A percentile compares a stretch with the other conserved stretches of the same genome.
These are phyloP conservation scores for Skeletonema costatum DNA, from an alignment of 108 stramenopile genomes.

Conservation along the genomic window DNA sequence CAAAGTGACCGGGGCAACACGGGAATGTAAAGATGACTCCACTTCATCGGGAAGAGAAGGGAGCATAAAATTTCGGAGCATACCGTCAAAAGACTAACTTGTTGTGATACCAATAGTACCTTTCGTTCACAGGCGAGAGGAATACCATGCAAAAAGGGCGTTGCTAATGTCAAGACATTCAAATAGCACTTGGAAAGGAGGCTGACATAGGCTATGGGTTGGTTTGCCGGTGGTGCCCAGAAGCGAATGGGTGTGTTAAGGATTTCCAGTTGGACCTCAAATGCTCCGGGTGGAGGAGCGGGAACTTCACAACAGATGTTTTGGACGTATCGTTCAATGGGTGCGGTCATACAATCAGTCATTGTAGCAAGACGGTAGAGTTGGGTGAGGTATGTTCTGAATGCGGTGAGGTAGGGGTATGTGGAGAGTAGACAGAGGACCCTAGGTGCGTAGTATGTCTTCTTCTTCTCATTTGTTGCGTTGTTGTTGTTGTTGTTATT, in stretches of 20 bases:
- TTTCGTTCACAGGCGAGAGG: constrained; percentile 87
- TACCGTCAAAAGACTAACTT: constrained; percentile 71
- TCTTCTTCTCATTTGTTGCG: constrained; percentile 10
- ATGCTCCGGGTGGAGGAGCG: constrained; percentile 92
- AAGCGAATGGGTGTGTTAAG: constrained; percentile 73
- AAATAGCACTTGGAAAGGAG: constrained; percentile 87
- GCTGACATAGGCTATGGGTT: constrained; percentile 92
- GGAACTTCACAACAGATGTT: constrained; percentile 95
- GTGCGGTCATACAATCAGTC: constrained; percentile 85
- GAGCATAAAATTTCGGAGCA: constrained; percentile 88
- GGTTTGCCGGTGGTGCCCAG: constrained; percentile 89
- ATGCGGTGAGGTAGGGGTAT: constrained; percentile 91
- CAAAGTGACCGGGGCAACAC: constrained; percentile 70
- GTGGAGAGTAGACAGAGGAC: constrained; percentile 91
- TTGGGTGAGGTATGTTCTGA: constrained; percentile 88
- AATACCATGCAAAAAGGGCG: constrained; percentile 71
- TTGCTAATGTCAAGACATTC: constrained; percentile 86
- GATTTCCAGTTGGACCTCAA: constrained; percentile 81
- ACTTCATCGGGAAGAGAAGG: constrained; percentile 92
- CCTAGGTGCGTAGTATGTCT: constrained; percentile 75
- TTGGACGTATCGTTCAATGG: constrained; percentile 93
- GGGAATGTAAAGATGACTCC: constrained; percentile 91
- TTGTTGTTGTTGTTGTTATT: constrained; percentile 6
- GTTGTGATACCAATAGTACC: constrained; percentile 59
- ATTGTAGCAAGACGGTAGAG: constrained; percentile 90